Evolutionary conservation across 768 basidiomycete genomes (phyloP).

Genomic region (Russula brevipes): DNA sequence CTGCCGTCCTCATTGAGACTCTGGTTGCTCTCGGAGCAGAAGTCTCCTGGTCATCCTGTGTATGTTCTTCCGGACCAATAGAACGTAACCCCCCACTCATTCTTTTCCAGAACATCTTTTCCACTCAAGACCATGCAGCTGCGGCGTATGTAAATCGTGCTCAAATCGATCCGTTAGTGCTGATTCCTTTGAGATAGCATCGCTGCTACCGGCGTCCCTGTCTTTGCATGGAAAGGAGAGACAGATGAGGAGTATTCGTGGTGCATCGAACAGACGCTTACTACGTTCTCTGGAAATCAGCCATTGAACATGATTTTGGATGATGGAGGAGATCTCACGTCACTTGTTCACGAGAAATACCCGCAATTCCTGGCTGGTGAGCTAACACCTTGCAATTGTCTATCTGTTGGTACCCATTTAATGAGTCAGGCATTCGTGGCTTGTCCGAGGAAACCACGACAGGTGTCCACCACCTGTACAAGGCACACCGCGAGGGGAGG

Average conservation of each 20-base stretch:
- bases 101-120: constrained; percentile 90
- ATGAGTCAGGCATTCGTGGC: constrained; percentile 69
- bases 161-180: constrained; percentile 4
- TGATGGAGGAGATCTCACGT: constrained; percentile 96
- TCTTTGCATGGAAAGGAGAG: constrained; percentile 99
- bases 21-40: constrained; percentile 92
- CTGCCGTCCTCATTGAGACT: constrained; percentile 98
- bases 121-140: constrained; percentile 98
- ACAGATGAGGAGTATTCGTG: constrained; percentile 97
- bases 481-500: constrained; percentile 91
- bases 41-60: constrained; percentile 98
- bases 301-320: constrained; percentile 98
- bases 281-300: constrained; percentile 80
- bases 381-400: constrained; percentile 12
- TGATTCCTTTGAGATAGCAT: constrained; percentile 47
- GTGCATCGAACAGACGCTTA: constrained; percentile 95
- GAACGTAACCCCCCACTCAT: background rate
- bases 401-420: constrained; percentile 9
- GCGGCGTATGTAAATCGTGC: constrained; percentile 62
- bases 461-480: constrained; percentile 99
- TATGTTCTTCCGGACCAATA: constrained; percentile 35
- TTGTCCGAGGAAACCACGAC: constrained; percentile 99
- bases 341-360: constrained; percentile 92
- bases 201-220: constrained; percentile 96
- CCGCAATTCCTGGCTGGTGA: constrained; percentile 78